These are phyloP conservation scores for Erythrophleum fordii DNA, from an alignment of 306 rosid species.

Conservation along the genomic window DNA sequence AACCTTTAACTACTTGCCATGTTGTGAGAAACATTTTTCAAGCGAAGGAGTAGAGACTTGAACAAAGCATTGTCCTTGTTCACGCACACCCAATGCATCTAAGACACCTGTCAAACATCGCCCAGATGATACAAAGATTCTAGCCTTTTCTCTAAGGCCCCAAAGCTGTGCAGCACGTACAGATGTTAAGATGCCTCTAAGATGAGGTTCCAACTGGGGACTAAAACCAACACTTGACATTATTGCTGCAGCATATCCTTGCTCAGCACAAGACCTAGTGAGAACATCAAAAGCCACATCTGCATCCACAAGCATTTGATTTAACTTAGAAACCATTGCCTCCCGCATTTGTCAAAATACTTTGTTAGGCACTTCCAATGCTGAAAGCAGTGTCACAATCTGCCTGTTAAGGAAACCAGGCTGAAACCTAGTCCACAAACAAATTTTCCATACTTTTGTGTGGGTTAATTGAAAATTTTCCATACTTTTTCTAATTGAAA, in stretches of 20 bases:
- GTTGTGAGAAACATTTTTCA: conserved; percentile 64
- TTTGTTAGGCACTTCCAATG: conserved; percentile 54
- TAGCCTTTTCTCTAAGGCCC: conserved; percentile 73
- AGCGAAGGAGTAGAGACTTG: conserved; percentile 63
- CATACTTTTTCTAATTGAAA: conserved; percentile 66
- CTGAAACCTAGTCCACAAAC: conserved; percentile 76
- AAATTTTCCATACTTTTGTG: conserved; percentile 60
- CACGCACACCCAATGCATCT: conserved; percentile 59
- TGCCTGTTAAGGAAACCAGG: conserved; percentile 73
- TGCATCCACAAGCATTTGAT: conserved; percentile 52
- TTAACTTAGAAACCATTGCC: conserved; percentile 55
- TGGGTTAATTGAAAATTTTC: conserved; percentile 55
- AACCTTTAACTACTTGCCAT: conserved; percentile 61
- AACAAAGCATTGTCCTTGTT: conserved; percentile 70
- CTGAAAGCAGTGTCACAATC: conserved; percentile 62
- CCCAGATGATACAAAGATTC: conserved; percentile 68
- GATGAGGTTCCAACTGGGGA: conserved; percentile 88
- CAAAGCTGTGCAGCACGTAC: conserved; percentile 67
- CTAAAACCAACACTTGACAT: conserved; percentile 92
- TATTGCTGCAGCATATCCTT: conserved; percentile 84
- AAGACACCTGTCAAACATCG: conserved; percentile 74
- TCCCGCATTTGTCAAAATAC: conserved; percentile 68
- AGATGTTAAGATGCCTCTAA: conserved; percentile 69
- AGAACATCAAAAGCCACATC: conserved; percentile 72
- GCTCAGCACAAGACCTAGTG: conserved; percentile 67